Evolutionary conservation across 2,329 filamentous ascomycete genomes (phyloP), one percentile per base, ranked within the genome.

Genomic region (Fusarium paranaense): DNA sequence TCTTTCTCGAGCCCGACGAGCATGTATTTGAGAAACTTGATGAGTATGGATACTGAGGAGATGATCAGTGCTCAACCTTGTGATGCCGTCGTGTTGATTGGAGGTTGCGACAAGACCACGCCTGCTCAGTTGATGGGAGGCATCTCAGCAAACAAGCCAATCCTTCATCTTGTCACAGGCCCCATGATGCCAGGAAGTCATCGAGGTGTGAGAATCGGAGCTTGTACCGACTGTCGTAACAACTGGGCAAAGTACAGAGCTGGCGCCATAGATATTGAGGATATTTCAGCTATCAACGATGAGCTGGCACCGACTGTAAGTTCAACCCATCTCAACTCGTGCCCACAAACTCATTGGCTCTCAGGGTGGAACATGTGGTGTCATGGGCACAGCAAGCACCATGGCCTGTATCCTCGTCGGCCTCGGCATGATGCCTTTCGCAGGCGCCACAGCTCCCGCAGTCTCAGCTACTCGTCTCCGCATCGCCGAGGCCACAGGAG

Each of bases 321-420:
- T 78, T 1, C 10, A 10, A 14, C 11, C n/a, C 4, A 27, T 9
- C 11, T 5, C 11, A 56, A 42, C 5, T 5, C 13, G 9, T 2
- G 5, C 4, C n/a, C 38, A 18, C 7, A 38, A 35, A 18, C 25
- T 20, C 42, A 18, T 18, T 7, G 25, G 1, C 14, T 54, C 10
- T 22, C 0, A 45, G 86, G 90, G 91, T 2, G 95, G 95, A 33
- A 95, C 94, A 1, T 97, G 95, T 73, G 94, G 94, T 56, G 95
- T 95, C 20, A 97, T 97, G 95, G 97, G 94, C 73, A 97, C 95
- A 0, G 95, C 95, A 8, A 96, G 95, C 79, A 97, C 94, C 2
- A 96, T 97, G 94, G 93, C 94, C 1, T 95, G 93, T 7, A 90
- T 94, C 18, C 93, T 95, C 25, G 94, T 95, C 70, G 94, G 91